Evolutionary conservation across 2,329 filamentous ascomycete genomes (phyloP), one percentile per base, ranked within the genome.

Genomic region (Xylaria sp.): DNA sequence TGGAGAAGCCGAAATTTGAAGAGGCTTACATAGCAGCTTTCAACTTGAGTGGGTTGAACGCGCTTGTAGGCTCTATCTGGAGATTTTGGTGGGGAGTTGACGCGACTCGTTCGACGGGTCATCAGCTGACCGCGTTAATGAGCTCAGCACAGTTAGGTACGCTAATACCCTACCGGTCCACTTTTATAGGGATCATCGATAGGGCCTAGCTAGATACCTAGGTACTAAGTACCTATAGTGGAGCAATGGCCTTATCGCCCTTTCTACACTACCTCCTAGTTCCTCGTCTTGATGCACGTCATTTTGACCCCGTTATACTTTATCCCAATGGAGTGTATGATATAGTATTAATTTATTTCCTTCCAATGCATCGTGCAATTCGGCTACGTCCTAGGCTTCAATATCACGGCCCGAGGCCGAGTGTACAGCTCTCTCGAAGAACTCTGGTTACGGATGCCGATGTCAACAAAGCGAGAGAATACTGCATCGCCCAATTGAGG

Each of bases 401-500:
- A 71, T 72, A 48, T 57, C 63, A 47, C 54, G 37, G 74, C 71
- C 70, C 72, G 68, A 71, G 59, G 59, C 47, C 68, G 60, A 58
- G 32, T 2, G 60, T 40, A 25, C 73, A 65, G 44, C 54, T 61
- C 29, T 70, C 68, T 29, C 73, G 70, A 66, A 71, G 85, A 63
- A 79, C 78, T 66, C 84, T 86, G 60, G 81, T 83, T 63, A 86
- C 85, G 2, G 83, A 86, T 40, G 80, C 82, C 29, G 86, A 89
- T 48, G 79, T 88, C 58, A 81, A 82, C 44, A 84, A 85, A 66
- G 87, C 87, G 23, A 81, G 86, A 63, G 79, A 80, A 61, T 88
- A 89, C 75, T 89, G 87, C 77, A 73, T 84, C 29, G 81, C 82
- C 65, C 86, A 89, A 75, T 78, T 89, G 48, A 81, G 84, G 84